These are phyloP conservation scores for Kondoa subrosea DNA, from an alignment of 768 basidiomycete genomes.

Conservation along the genomic window DNA sequence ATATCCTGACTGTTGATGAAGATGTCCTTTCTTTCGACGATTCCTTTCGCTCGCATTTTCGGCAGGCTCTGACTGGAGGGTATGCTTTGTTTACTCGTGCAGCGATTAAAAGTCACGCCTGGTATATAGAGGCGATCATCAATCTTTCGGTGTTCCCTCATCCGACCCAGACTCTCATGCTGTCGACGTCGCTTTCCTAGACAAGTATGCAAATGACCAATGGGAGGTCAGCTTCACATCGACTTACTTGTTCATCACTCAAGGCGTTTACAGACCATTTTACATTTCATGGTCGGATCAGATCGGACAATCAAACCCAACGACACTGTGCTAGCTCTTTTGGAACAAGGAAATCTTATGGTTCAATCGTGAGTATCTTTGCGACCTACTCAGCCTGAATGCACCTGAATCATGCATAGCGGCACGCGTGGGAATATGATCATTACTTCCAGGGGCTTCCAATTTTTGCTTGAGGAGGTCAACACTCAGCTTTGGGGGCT, in stretches of 20 bases:
- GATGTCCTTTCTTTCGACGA: constrained; percentile 39
- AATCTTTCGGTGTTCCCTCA: constrained; percentile 55
- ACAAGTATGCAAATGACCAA: constrained; percentile 63
- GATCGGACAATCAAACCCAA: constrained; percentile 52
- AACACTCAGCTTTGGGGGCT: constrained; percentile 92
- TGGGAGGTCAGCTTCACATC: constrained; percentile 56
- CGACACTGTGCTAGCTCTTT: constrained; percentile 72
- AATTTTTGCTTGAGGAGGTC: constrained; percentile 84
- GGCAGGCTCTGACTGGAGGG: constrained; percentile 79
- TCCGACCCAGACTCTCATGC: constrained; percentile 38
- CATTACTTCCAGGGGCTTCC: constrained; percentile 89
- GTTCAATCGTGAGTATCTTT: constrained; percentile 29
- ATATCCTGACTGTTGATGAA: constrained; percentile 40
- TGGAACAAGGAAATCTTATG: constrained; percentile 72
- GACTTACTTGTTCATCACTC: not conserved
- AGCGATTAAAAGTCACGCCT: constrained; percentile 62
- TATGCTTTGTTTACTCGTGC: constrained; percentile 64
- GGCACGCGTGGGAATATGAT: constrained; percentile 13
- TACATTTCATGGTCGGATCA: constrained; percentile 97
- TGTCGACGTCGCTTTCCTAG: constrained; percentile 43
- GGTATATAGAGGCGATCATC: constrained; percentile 23
- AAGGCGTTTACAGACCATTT: constrained; percentile 50
- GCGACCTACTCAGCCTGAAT: not conserved
- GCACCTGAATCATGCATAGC: not conserved
- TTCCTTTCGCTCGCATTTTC: constrained; percentile 59